These are phyloP conservation scores for Kurtzmaniella fragi DNA, from an alignment of 805 yeast genomes.

Conservation along the genomic window DNA sequence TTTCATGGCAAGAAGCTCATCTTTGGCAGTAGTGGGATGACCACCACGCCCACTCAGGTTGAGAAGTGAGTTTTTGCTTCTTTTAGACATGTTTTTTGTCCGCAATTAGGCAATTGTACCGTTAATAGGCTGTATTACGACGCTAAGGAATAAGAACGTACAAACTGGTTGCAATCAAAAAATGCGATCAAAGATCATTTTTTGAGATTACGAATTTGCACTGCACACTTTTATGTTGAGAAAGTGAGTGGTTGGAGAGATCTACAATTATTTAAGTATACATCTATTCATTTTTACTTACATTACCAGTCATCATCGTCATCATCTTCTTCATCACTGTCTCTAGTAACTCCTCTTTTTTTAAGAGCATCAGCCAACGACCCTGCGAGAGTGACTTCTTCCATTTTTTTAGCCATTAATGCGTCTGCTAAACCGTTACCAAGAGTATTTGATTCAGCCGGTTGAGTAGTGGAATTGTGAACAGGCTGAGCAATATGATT, in stretches of 20 bases:
- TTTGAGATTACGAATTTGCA: neutral
- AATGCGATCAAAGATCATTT: too few species aligned
- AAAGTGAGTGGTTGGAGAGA: too few species aligned
- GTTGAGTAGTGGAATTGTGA: slow-evolving; percentile 15
- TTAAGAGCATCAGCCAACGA: slow-evolving; percentile 85
- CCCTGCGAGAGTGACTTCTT: slow-evolving; percentile 64
- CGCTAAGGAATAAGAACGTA: too few species aligned
- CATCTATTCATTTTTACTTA: slow-evolving; percentile 1
- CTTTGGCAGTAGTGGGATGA: slow-evolving; percentile 18
- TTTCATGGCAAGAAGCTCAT: slow-evolving; percentile 31
- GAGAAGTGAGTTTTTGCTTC: slow-evolving; percentile 4
- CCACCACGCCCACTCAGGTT: slow-evolving; percentile 7
- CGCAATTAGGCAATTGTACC: neutral
- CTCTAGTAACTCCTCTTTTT: slow-evolving; percentile 64
- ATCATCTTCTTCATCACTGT: slow-evolving; percentile 66
- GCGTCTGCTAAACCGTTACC: slow-evolving; percentile 68
- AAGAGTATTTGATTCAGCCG: slow-evolving; percentile 13
- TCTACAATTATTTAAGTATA: neutral
- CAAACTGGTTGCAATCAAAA: too few species aligned
- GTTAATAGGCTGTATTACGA: too few species aligned
- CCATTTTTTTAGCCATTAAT: slow-evolving; percentile 55
- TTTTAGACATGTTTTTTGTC: slow-evolving; percentile 3
- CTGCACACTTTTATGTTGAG: too few species aligned
- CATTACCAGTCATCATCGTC: slow-evolving; percentile 51
- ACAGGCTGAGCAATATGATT: slow-evolving; percentile 16